Percentiles rank a stretch among this genome's conserved stretches.
These are phyloP conservation scores for Coemansia sp. DNA, from an alignment of 192 early-diverging fungal species.

Conservation along the genomic window DNA sequence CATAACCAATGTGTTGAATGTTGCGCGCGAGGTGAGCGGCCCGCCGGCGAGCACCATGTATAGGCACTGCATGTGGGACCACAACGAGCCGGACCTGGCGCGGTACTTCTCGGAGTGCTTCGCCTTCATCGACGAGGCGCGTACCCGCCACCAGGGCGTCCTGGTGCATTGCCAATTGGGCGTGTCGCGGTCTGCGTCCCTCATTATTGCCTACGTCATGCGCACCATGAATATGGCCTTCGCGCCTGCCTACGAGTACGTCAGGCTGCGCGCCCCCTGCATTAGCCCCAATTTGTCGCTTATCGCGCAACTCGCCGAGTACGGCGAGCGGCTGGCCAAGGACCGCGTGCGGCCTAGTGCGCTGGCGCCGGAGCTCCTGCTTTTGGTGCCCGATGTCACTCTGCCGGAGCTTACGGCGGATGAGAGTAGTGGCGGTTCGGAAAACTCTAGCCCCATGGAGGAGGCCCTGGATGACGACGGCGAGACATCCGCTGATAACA, in stretches of 20 bases:
- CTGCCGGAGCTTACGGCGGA: background rate
- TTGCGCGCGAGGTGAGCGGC: constrained; percentile 22
- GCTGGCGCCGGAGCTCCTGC: background rate
- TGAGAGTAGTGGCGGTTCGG: constrained; percentile 17
- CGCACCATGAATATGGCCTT: constrained; percentile 58
- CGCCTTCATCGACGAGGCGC: constrained; percentile 65
- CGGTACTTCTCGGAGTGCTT: constrained; percentile 63
- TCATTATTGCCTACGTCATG: constrained; percentile 93
- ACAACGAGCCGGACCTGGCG: constrained; percentile 67
- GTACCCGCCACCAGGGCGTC: constrained; percentile 56
- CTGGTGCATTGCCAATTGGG: constrained; percentile 90
- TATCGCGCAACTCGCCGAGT: constrained; percentile 76
- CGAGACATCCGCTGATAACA: background rate
- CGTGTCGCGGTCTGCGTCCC: constrained; percentile 80
- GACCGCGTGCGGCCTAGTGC: background rate
- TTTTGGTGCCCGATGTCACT: background rate
- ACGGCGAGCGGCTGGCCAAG: constrained; percentile 43
- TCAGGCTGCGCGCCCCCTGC: constrained; percentile 63
- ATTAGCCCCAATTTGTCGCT: constrained; percentile 85
- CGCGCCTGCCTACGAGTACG: constrained; percentile 72
- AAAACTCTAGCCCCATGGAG: constrained; percentile 23
- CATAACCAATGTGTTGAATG: constrained; percentile 30
- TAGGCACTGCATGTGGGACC: constrained; percentile 71
- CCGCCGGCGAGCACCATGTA: constrained; percentile 22
- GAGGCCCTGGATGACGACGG: background rate